Base-by-base conservation (phyloP, 108 stramenopile species). In the Nitzschia sp. region DNA sequence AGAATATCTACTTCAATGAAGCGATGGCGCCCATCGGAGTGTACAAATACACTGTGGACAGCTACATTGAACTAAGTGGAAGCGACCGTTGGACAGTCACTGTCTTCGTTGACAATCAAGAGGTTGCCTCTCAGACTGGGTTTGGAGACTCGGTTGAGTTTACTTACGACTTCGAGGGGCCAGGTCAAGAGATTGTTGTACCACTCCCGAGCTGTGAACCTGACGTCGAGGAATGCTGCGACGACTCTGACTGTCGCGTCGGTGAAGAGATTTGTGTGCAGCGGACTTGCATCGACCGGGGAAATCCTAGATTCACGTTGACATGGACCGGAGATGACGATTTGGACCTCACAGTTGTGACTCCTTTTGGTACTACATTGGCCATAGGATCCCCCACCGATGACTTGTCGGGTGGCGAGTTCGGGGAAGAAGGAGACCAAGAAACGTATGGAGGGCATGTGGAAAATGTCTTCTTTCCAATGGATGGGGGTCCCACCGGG, bases 301-400 rank as follows among this genome's bases (percentile, higher is more conserved):
- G 72, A 33, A 56, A 47, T 29, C 75, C 75, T 1, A 23, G 75
- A 55, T 52, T 76, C 33, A 76, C 75, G 0, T 41, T 76, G 17
- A 55, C 67, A 32, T 76, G 68, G 68, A 63, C 26, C 29, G 75
- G 75, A 15, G 70, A 71, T 53, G 70, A 71, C 27, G 50, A 71
- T 46, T 15, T 71, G 11, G 70, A 61, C 31, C 29, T 71, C 32
- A 36, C 26, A 28, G 70, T 71, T 16, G 60, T 62, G 0, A 58
- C 63, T 1, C 70, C 70, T 21, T 48, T 58, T 38, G 70, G 52
- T 9, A 53, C 59, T 6, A 58, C 57, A 16, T 1, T 71, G 1
- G 63, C 70, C 22, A 47, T 34, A n/a, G 17, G 32, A 6, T 34
- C 19, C 0, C 23, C 21, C 3, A 16, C 22, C 23, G 70, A 71